Evolutionary conservation across 805 yeast species (phyloP), one percentile per base, ranked within the genome.

Genomic region (Kuraishia piskuri): DNA sequence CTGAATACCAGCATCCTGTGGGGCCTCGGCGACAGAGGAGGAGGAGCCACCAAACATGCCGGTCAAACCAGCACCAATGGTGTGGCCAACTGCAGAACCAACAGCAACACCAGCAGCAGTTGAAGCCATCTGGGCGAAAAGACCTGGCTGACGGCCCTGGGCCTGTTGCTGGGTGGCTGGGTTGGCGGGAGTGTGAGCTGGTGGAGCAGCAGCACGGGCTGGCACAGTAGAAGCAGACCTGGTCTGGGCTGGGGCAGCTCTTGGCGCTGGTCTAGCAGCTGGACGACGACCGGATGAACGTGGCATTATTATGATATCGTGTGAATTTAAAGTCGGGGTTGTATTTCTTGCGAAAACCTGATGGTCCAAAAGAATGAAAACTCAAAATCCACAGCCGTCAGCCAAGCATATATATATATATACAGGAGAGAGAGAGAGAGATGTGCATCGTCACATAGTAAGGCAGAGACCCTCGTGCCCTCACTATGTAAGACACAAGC

Each of bases 101-200:
- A 94, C 97, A 53, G 98, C 99, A 48, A 94, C 99, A 84, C 99
- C 99, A 50, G 98, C 99, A 53, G 99, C 99, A 50, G 99, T 94
- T 50, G 96, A 78, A 45, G 98, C 98, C 99, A 94, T 94, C 74
- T 94, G 96, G 56, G 92, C 88, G 64, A 92, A 91, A 68, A 92
- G 63, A 63, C 98, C 97, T 50, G 97, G 97, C 63, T 78, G 81
- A 61, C 64, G 66, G 46, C 81, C 79, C 65, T 76, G 85, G 55
- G 75, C 76, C 57, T 77, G 77, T 49, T 78, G 72, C 40, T 68
- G 57, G 31, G 58, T 53, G 46, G 65, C 79, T 76, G 50, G 82
- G 80, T 22, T 76, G 54, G 72, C 70, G 56, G 80, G 81, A 50
- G 85, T 77, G 50, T 75, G 72, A 50, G 80, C 71, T 25, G 76